Evolutionary conservation across 768 basidiomycete genomes (phyloP).

Genomic region (Suillus subalutaceus): DNA sequence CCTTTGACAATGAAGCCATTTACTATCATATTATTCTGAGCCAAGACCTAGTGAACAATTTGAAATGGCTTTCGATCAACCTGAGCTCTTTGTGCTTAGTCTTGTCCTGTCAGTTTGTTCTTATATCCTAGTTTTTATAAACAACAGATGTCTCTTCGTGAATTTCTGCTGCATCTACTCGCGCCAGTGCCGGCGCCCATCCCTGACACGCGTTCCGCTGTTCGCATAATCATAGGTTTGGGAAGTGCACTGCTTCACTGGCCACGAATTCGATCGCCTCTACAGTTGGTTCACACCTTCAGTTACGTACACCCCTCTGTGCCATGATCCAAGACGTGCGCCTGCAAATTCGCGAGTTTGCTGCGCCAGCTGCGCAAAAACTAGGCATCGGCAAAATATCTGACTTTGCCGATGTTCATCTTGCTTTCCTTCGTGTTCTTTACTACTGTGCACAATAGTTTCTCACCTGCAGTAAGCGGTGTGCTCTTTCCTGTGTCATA

Average conservation of each 20-base stretch:
- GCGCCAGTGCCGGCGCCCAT: not conserved
- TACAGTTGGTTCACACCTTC: not conserved
- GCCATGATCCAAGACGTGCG: constrained; percentile 34
- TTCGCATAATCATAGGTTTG: not conserved
- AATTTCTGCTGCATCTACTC: not conserved
- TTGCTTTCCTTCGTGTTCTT: constrained; percentile 59
- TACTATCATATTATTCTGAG: constrained; percentile 6
- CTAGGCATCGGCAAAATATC: constrained; percentile 59
- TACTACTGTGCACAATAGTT: constrained; percentile 54
- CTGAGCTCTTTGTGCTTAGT: not conserved
- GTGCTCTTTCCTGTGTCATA: constrained; percentile 52
- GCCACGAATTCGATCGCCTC: not conserved
- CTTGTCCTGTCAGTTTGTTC: constrained; percentile 5
- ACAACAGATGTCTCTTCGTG: not conserved
- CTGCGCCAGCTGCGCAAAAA: constrained; percentile 30
- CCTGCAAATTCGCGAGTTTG: constrained; percentile 29
- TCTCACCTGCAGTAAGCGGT: constrained; percentile 57
- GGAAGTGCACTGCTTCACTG: not conserved
- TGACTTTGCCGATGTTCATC: constrained; percentile 55
- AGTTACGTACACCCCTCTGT: not conserved
- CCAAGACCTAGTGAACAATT: not conserved
- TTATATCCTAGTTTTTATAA: not conserved
- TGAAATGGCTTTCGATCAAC: constrained; percentile 1
- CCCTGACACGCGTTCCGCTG: not conserved
- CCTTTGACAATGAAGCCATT: constrained; percentile 1